These are phyloP conservation scores for Xerocomellus amylosporus DNA, from an alignment of 768 basidiomycete species.

Conservation along the genomic window DNA sequence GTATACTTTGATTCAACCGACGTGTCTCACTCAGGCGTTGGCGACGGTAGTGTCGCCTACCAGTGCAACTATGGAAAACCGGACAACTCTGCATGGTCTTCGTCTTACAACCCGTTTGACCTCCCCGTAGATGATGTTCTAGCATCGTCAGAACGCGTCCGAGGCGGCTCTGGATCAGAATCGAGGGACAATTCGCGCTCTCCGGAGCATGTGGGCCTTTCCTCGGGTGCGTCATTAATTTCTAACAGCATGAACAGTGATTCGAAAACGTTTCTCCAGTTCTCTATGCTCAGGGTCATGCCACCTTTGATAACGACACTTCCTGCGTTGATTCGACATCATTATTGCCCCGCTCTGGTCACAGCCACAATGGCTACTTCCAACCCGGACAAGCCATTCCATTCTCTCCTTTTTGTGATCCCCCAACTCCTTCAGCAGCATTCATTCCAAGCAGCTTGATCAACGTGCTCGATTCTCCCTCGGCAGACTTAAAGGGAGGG, in stretches of 20 bases:
- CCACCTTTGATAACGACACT: conserved; percentile 41
- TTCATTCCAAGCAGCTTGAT: conserved; percentile 56
- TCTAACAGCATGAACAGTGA: conserved; percentile 15
- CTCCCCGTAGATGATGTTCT: conserved; percentile 18
- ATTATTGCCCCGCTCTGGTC: conserved; percentile 10
- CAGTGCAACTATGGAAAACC: conserved; percentile 9
- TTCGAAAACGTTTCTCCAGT: conserved; percentile 11
- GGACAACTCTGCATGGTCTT: conserved; percentile 25
- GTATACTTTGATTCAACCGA: conserved; percentile 30
- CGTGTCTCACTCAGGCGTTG: neutral
- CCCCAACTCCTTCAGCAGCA: conserved; percentile 39
- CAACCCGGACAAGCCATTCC: conserved; percentile 23
- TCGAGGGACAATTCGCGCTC: conserved; percentile 19
- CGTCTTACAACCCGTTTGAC: conserved; percentile 35
- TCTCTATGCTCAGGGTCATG: conserved; percentile 38
- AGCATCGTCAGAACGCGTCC: conserved; percentile 14
- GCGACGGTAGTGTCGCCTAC: conserved; percentile 5
- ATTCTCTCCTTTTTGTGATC: conserved; percentile 58
- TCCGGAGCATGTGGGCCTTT: conserved; percentile 29
- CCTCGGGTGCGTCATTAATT: conserved; percentile 31
- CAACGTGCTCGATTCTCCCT: conserved; percentile 47
- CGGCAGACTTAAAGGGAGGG: conserved; percentile 49
- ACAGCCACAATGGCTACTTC: conserved; percentile 13
- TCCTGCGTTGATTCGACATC: conserved; percentile 27
- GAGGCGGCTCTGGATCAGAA: conserved; percentile 11